These are phyloP conservation scores for Ophiostoma pallidulum DNA, from an alignment of 2,329 filamentous ascomycete species.

Conservation along the genomic window DNA sequence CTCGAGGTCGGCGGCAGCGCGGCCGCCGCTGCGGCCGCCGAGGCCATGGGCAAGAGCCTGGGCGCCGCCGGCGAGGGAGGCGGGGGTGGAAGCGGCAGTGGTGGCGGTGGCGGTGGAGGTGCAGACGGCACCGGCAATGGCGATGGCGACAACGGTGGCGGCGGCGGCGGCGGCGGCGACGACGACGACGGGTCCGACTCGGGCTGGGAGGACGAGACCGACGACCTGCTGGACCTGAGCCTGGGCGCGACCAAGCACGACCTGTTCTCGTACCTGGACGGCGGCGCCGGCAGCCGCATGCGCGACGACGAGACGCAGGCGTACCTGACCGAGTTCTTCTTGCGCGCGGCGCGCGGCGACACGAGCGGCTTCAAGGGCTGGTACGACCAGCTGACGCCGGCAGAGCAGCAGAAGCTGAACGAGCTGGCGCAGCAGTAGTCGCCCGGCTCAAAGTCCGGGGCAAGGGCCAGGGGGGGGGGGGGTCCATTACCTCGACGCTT, in stretches of 20 bases:
- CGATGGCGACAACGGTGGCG: too few species aligned
- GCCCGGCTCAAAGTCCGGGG: too few species aligned
- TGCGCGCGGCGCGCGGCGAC: constrained; percentile 46
- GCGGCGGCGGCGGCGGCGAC: constrained; percentile 15
- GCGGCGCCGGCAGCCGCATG: constrained; percentile 49
- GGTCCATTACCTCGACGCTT: too few species aligned
- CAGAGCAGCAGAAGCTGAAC: constrained; percentile 48
- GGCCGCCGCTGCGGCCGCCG: constrained; percentile 53
- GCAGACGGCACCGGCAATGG: too few species aligned
- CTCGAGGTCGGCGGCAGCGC: constrained; percentile 24
- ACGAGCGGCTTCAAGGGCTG: constrained; percentile 46
- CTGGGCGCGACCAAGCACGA: constrained; percentile 59
- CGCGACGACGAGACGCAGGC: constrained; percentile 85
- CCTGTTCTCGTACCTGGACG: constrained; percentile 67
- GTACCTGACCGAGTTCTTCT: constrained; percentile 76
- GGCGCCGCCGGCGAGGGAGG: too few species aligned
- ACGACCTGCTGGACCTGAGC: constrained; percentile 66
- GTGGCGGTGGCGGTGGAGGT: too few species aligned
- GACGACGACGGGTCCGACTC: constrained; percentile 61
- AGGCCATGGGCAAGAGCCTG: constrained; percentile 30
- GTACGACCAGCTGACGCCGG: constrained; percentile 45
- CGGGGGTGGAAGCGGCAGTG: too few species aligned
- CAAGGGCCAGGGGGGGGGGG: neutral
- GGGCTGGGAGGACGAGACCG: constrained; percentile 84
- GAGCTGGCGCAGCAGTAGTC: constrained; percentile 36